Evolutionary conservation across 768 basidiomycete species (phyloP).

Genomic region (Mycena rosella): DNA sequence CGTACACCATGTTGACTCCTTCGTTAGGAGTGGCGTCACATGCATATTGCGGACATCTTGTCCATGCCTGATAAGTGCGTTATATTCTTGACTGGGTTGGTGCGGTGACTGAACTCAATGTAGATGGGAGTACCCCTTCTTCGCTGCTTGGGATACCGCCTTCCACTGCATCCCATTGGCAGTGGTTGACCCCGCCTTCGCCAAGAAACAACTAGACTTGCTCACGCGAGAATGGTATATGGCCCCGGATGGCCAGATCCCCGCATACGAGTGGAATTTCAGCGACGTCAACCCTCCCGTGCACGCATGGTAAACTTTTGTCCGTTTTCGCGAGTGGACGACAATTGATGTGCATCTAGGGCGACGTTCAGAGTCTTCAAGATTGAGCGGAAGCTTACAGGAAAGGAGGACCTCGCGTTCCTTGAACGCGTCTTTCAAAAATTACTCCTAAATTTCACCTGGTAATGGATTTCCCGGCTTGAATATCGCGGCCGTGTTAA

Average conservation of each 20-base stretch:
- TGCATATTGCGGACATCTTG: slow-evolving; percentile 94
- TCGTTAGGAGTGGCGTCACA: slow-evolving; percentile 92
- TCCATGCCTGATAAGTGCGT: slow-evolving; percentile 99
- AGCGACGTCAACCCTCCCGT: slow-evolving; percentile 99
- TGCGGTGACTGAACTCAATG: slow-evolving; percentile 8
- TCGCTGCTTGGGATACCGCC: slow-evolving; percentile 98
- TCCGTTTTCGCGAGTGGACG: not conserved
- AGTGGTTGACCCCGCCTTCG: slow-evolving; percentile 93
- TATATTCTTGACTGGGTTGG: not conserved
- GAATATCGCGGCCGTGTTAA: not conserved
- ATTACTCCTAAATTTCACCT: slow-evolving; percentile 95
- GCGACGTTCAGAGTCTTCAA: slow-evolving; percentile 99
- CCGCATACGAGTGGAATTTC: slow-evolving; percentile 99
- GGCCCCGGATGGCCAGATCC: slow-evolving; percentile 99
- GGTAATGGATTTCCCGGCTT: slow-evolving; percentile 60
- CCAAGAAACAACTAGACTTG: slow-evolving; percentile 97
- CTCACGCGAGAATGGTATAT: slow-evolving; percentile 99
- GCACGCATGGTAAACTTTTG: slow-evolving; percentile 84
- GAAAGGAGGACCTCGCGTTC: slow-evolving; percentile 91
- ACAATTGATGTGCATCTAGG: slow-evolving; percentile 55
- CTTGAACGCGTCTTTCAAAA: slow-evolving; percentile 99
- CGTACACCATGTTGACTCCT: not conserved
- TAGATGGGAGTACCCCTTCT: slow-evolving; percentile 99
- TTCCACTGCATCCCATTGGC: slow-evolving; percentile 99
- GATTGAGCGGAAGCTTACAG: slow-evolving; percentile 96